Evolutionary conservation across 1,284 basidiomycete species (phyloP), one percentile per base, ranked within the genome.

Genomic region (Leccinum fallax): DNA sequence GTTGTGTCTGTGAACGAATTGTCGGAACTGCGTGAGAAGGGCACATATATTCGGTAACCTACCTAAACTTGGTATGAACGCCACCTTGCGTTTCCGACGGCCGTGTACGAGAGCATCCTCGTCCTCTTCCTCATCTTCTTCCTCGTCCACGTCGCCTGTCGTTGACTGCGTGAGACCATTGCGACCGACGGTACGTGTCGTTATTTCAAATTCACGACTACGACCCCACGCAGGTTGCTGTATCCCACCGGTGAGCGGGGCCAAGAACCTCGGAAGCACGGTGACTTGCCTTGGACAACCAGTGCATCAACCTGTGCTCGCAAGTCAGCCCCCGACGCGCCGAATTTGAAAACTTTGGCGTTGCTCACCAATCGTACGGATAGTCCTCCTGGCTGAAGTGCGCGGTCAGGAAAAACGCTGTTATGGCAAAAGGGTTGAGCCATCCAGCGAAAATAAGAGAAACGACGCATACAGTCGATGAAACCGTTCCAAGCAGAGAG

Each of bases 361-460:
- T 26, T 52, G 5, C 63, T 65, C 72, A 90, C 89, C 90, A 92
- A 71, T 92, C 90, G 70, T 92, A 92, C 3, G 90, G 90, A 67
- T 92, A 93, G 69, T 93, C 92, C 66, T 93, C 91, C 69, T 92
- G 87, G 67, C 85, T 90, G 68, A 93, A 93, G 69, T 92, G 90
- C 0, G 92, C 91, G 15, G 92, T 93, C 61, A 93, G 81, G 81
- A 92, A 93, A 81, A 93, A 93, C 0, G 90, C 90, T 93, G 71
- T 54, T 54, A 24, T 26, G 16, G 49, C 40, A 8, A 55, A 21
- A 11, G 8, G 32, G n/a, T 6, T 77, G 3, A 69, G 59, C 2
- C 26, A 21, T 53, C 10, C 21, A 5, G 26, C 21, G 34, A 32
- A 53, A 19, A 48, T 43, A 53, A 48, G 46, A 24, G 15, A n/a